phyloP scores from a whole-genome alignment of 164 flowering plant species.

The Amborella trichopoda region DNA sequence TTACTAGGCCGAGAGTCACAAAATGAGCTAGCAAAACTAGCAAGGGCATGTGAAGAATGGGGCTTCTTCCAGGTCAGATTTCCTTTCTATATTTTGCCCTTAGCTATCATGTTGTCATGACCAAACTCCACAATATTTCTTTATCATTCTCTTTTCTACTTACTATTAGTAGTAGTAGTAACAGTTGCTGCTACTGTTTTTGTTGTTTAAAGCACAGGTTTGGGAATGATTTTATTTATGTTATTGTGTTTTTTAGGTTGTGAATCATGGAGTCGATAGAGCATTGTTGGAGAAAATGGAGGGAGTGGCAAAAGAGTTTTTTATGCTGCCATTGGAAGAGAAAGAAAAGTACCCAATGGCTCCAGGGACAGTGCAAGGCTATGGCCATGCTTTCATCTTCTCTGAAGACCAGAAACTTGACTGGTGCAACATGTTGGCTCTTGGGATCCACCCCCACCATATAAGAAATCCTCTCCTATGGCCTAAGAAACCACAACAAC shows the following conservation, averaged over 20 bases:
- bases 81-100: no score
- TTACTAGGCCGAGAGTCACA: constrained; percentile 20
- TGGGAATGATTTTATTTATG: no score
- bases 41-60: constrained; percentile 64
- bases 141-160: no score
- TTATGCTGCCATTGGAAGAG: constrained; percentile 35
- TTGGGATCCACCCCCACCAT: constrained; percentile 13
- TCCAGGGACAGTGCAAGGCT: constrained; percentile 32
- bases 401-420: constrained; percentile 43
- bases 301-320: constrained; percentile 24
- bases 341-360: constrained; percentile 25
- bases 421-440: constrained; percentile 39
- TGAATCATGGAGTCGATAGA: constrained; percentile 30
- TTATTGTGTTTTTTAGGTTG: constrained; percentile 16
- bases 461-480: constrained; percentile 21
- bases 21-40: constrained; percentile 32
- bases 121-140: no score
- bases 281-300: constrained; percentile 30
- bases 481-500: constrained; percentile 24
- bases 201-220: no score
- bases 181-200: no score
- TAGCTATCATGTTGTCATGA: no score
- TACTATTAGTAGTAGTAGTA: no score
- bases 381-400: constrained; percentile 40
- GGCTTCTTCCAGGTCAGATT: constrained; percentile 99